These are phyloP conservation scores for Globisporangium nagaii DNA, from an alignment of 352 stramenopile genomes.

Conservation along the genomic window DNA sequence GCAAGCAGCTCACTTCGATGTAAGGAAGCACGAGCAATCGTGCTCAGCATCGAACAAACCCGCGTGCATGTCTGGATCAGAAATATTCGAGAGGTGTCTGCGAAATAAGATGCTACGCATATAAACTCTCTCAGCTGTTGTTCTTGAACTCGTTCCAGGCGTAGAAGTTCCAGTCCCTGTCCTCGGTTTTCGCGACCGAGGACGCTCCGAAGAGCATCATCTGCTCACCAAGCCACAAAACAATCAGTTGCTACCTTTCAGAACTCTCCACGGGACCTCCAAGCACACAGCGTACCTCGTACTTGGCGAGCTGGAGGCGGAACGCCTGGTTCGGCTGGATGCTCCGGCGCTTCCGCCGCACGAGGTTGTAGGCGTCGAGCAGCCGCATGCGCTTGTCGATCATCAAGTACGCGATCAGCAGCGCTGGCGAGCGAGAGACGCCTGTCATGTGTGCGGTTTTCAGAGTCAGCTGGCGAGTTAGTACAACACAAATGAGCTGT, in stretches of 20 bases:
- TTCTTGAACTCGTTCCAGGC: slow-evolving; percentile 65
- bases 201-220: slow-evolving; percentile 48
- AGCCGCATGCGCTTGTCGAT: slow-evolving; percentile 61
- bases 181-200: slow-evolving; percentile 41
- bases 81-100: too few relatives aligned
- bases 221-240: slow-evolving; percentile 3
- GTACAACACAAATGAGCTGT: too few relatives aligned
- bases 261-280: too few relatives aligned
- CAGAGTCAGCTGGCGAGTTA: too few relatives aligned
- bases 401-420: slow-evolving; percentile 65
- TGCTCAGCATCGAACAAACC: too few relatives aligned
- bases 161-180: slow-evolving; percentile 72
- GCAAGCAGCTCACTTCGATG: not conserved
- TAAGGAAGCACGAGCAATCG: not conserved
- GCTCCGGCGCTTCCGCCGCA: slow-evolving; percentile 30
- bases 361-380: slow-evolving; percentile 50
- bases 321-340: slow-evolving; percentile 59
- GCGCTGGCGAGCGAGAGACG: slow-evolving; percentile 42
- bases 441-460: too few relatives aligned
- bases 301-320: slow-evolving; percentile 64
- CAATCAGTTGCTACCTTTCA: not conserved
- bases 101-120: too few relatives aligned
- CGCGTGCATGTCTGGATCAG: too few relatives aligned
- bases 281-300: slow-evolving; percentile 27
- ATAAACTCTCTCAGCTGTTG: not conserved